A percentile compares a stretch with the other conserved stretches of the same genome.
Conservation (phyloP, 2,329 filamentous ascomycete genomes). For the Phialemonium atrogriseum region DNA sequence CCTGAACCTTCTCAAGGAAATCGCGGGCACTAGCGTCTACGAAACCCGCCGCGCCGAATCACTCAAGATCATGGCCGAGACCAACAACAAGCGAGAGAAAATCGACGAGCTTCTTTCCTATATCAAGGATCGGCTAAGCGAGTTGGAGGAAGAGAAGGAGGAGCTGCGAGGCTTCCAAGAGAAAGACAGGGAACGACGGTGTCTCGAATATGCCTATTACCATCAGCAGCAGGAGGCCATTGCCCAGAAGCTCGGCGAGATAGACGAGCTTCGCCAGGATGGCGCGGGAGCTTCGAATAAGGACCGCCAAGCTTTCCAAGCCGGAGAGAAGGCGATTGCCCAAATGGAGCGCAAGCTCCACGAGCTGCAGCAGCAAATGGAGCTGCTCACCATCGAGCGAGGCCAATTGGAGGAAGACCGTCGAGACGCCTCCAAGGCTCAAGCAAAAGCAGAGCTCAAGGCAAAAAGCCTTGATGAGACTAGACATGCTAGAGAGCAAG, state of each 20-base stretch:
- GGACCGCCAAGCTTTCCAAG: constrained; percentile 65
- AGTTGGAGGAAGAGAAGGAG: constrained; percentile 95
- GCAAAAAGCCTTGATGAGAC: constrained; percentile 77
- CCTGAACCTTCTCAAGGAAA: constrained; percentile 85
- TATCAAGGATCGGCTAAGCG: constrained; percentile 80
- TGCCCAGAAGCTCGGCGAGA: constrained; percentile 65
- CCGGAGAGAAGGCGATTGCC: constrained; percentile 71
- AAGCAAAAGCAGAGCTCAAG: constrained; percentile 80
- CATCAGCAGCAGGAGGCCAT: constrained; percentile 80
- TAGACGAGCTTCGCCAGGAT: constrained; percentile 73
- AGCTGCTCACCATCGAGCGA: constrained; percentile 77
- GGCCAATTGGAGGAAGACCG: constrained; percentile 84
- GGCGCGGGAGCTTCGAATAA: constrained; percentile 80
- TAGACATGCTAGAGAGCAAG: constrained; percentile 67
- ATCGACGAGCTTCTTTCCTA: constrained; percentile 89
- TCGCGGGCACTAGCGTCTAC: constrained; percentile 97
- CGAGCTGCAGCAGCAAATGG: constrained; percentile 71
- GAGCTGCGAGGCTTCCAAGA: constrained; percentile 91
- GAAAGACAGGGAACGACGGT: constrained; percentile 84
- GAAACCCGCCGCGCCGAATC: constrained; percentile 87
- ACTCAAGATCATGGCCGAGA: constrained; percentile 94
- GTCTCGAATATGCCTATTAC: constrained; percentile 91
- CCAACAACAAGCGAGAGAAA: constrained; percentile 86
- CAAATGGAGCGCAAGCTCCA: constrained; percentile 72
- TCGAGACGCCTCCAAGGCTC: constrained; percentile 67